phyloP scores from a whole-genome alignment of 2,329 filamentous ascomycete species.

The Paradendryphiella salina region DNA sequence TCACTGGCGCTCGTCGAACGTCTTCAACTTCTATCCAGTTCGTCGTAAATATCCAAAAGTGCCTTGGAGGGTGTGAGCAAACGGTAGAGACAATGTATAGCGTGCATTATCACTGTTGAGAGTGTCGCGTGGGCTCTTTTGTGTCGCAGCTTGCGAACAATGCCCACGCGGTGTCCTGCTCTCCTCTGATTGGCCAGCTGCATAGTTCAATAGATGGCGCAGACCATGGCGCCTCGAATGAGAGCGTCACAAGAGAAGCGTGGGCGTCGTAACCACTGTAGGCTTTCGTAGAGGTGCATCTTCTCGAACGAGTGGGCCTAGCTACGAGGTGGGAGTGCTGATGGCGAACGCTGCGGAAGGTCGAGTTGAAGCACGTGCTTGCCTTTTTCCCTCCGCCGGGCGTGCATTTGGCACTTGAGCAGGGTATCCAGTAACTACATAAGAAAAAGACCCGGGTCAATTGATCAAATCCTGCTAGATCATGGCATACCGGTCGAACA shows the following conservation, averaged over 20 bases:
- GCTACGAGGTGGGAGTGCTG: background rate
- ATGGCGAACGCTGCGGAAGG: slow-evolving; percentile 9
- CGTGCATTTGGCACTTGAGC: background rate
- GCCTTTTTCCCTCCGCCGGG: background rate
- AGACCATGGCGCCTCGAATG: slow-evolving; percentile 31
- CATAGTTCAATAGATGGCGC: slow-evolving; percentile 4
- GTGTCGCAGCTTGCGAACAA: slow-evolving; percentile 25
- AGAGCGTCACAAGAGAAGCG: slow-evolving; percentile 29
- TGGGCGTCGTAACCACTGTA: slow-evolving; percentile 25
- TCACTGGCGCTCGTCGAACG: slow-evolving; percentile 24
- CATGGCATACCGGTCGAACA: background rate
- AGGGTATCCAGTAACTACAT: background rate
- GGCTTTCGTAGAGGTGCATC: slow-evolving; percentile 14
- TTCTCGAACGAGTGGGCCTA: slow-evolving; percentile 22
- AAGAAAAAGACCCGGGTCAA: background rate
- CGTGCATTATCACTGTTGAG: slow-evolving; percentile 26
- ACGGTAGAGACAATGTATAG: slow-evolving; percentile 12
- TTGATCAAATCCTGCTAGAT: background rate
- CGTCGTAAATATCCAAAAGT: slow-evolving; percentile 3
- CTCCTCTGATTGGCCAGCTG: slow-evolving; percentile 26
- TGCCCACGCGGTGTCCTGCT: slow-evolving; percentile 23
- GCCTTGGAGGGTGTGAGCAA: slow-evolving; percentile 16
- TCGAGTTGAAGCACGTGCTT: slow-evolving; percentile 21
- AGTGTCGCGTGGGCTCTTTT: slow-evolving; percentile 38
- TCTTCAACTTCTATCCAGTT: slow-evolving; percentile 14